A percentile compares a stretch with the other conserved stretches of the same genome.
Conservation (phyloP, 208 protist species). For the Porcisia hertigi region DNA sequence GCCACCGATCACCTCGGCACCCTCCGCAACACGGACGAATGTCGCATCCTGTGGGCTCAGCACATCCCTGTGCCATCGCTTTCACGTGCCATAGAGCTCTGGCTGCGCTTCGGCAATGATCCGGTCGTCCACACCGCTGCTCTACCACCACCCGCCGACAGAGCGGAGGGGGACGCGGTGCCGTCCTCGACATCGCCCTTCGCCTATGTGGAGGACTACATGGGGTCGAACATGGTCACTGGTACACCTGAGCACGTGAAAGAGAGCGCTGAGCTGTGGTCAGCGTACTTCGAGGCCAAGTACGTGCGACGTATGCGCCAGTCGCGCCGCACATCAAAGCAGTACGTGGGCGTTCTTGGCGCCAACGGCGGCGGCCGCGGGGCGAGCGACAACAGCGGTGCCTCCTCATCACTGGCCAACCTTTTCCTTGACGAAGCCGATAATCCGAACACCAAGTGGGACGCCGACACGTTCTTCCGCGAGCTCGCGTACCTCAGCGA, state of each 20-base stretch:
- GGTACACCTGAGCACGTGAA: slow-evolving; percentile 41
- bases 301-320: slow-evolving; percentile 59
- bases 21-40: slow-evolving; percentile 61
- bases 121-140: slow-evolving; percentile 73
- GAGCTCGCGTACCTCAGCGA: slow-evolving; percentile 73
- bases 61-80: slow-evolving; percentile 46
- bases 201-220: slow-evolving; percentile 83
- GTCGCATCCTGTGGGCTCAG: slow-evolving; percentile 54
- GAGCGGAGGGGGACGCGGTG: neutral
- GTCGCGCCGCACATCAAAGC: slow-evolving; percentile 49
- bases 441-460: slow-evolving; percentile 78
- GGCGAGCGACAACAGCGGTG: neutral
- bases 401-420: slow-evolving; percentile 16
- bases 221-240: slow-evolving; percentile 81
- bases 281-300: slow-evolving; percentile 47
- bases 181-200: slow-evolving; percentile 58
- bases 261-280: slow-evolving; percentile 77
- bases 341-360: slow-evolving; percentile 47
- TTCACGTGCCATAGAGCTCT: slow-evolving; percentile 44
- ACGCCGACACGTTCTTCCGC: slow-evolving; percentile 72
- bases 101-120: slow-evolving; percentile 90
- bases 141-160: neutral
- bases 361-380: neutral
- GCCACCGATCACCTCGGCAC: slow-evolving; percentile 43
- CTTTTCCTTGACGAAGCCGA: slow-evolving; percentile 82